These are phyloP conservation scores for Ustilago vetiveriae DNA, from an alignment of 1,284 basidiomycete genomes.

Conservation along the genomic window DNA sequence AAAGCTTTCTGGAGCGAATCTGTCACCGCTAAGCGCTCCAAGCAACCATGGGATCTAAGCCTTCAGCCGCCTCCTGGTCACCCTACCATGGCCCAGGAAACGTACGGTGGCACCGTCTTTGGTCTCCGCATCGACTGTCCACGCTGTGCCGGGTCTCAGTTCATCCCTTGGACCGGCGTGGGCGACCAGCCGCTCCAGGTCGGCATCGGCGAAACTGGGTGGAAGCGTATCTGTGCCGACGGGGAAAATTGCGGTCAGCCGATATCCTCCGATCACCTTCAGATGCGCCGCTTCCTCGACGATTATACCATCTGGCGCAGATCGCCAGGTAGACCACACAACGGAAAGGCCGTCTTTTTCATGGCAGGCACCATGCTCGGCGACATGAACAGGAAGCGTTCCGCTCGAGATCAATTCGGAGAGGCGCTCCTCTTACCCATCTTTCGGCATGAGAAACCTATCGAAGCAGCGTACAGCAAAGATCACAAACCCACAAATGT, in stretches of 20 bases:
- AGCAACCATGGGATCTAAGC: constrained; percentile 39
- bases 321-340: constrained; percentile 12
- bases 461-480: constrained; percentile 6
- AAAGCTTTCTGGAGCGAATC: constrained; percentile 15
- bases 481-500: constrained; percentile 2
- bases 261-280: constrained; percentile 32
- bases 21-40: constrained; percentile 20
- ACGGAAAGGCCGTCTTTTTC: constrained; percentile 15
- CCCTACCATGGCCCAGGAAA: constrained; percentile 36
- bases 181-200: constrained; percentile 27
- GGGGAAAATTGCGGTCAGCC: constrained; percentile 2
- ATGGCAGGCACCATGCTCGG: constrained; percentile 44
- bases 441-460: constrained; percentile 33
- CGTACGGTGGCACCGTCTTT: constrained; percentile 34
- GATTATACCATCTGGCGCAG: constrained; percentile 26
- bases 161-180: constrained; percentile 38
- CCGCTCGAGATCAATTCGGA: constrained; percentile 26
- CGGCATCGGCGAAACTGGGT: constrained; percentile 36
- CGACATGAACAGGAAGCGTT: constrained; percentile 8
- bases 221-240: constrained; percentile 25
- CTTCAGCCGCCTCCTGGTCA: constrained; percentile 36
- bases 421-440: constrained; percentile 23
- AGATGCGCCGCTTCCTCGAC: constrained; percentile 42
- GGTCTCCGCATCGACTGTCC: constrained; percentile 39
- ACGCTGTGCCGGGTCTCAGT: constrained; percentile 16